These are phyloP conservation scores for Thelephora aurantiotincta DNA, from an alignment of 768 basidiomycete species.

Conservation along the genomic window DNA sequence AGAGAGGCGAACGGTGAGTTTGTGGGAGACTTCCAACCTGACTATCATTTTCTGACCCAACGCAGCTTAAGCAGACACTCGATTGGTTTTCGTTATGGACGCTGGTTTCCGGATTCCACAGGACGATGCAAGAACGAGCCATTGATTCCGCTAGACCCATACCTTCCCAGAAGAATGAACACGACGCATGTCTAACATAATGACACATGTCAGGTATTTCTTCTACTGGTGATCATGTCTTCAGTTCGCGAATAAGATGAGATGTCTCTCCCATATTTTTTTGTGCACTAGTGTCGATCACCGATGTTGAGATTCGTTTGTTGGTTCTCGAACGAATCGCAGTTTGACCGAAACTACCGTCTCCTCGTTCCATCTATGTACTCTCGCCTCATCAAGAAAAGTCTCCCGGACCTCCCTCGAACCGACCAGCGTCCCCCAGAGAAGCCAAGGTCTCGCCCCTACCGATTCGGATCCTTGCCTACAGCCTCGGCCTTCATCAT, in stretches of 20 bases:
- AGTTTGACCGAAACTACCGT: neutral
- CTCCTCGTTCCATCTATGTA: too few species aligned
- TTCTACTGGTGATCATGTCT: too few species aligned
- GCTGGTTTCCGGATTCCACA: too few species aligned
- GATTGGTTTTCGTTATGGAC: neutral
- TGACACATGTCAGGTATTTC: neutral
- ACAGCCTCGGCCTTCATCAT: too few species aligned
- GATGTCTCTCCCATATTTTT: neutral
- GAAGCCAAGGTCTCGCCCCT: too few species aligned
- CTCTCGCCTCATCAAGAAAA: too few species aligned
- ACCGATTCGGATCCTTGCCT: too few species aligned
- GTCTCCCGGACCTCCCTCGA: too few species aligned
- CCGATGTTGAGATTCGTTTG: neutral
- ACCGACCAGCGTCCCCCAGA: too few species aligned
- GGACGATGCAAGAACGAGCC: neutral
- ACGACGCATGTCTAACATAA: neutral
- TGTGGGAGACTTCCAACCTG: neutral
- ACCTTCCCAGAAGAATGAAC: neutral
- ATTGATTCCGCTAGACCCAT: neutral
- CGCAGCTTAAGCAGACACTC: too few species aligned
- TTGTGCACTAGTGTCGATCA: neutral
- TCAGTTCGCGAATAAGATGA: neutral
- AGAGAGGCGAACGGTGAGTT: slow-evolving; percentile 9
- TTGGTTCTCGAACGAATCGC: neutral
- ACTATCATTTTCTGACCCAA: too few species aligned